phyloP scores from a whole-genome alignment of 73 alveolate genomes.

The Tetrahymena thermophila region DNA sequence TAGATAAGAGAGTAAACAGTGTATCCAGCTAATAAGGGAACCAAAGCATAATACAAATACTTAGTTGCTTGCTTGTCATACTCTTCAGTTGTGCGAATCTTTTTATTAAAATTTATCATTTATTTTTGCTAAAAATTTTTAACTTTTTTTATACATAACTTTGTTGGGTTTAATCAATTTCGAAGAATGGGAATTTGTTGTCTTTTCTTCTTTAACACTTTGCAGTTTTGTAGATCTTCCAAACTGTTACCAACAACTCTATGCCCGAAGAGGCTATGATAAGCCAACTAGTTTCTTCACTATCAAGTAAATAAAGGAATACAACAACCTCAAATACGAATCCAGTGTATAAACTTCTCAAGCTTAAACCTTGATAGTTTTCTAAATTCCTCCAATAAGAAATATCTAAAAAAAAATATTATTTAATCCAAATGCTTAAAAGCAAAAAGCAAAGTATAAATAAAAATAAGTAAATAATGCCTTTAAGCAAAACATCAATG shows the following conservation, averaged over 20 bases:
- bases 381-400: constrained; percentile 63
- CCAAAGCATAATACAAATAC: constrained; percentile 61
- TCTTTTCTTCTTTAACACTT: constrained; percentile 32
- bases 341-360: constrained; percentile 45
- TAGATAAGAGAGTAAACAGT: constrained; percentile 67
- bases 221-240: constrained; percentile 63
- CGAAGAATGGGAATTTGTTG: constrained; percentile 49
- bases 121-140: not conserved
- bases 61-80: constrained; percentile 72
- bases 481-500: too few relatives aligned
- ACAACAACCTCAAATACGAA: constrained; percentile 40
- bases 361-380: constrained; percentile 61
- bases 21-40: constrained; percentile 66
- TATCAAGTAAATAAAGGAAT: constrained; percentile 63
- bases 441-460: too few relatives aligned
- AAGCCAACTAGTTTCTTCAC: constrained; percentile 63
- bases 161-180: constrained; percentile 23
- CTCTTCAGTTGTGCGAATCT: constrained; percentile 47
- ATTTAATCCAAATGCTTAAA: not conserved
- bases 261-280: constrained; percentile 49
- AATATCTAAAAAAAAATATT: constrained; percentile 25
- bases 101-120: not conserved
- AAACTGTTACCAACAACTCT: constrained; percentile 51
- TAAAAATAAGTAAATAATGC: too few relatives aligned
- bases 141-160: constrained; percentile 33